These are phyloP conservation scores for Neurospora tetraspora DNA, from an alignment of 495 filamentous ascomycete species.

Conservation along the genomic window DNA sequence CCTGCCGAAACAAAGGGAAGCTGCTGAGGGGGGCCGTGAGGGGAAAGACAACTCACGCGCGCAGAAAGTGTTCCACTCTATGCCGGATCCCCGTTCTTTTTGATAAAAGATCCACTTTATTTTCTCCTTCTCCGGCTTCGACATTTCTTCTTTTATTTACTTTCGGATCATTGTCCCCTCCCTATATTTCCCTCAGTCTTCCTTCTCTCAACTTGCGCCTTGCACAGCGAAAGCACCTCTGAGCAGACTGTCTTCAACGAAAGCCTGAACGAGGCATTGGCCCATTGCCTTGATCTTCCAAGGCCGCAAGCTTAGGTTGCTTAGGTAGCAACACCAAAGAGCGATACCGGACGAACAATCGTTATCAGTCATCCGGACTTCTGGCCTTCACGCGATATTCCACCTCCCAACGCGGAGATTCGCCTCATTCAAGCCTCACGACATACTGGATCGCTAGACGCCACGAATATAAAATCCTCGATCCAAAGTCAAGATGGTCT, in stretches of 20 bases:
- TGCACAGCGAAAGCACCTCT: neutral
- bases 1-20: neutral
- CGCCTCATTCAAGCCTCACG: neutral
- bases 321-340: neutral
- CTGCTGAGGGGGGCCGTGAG: neutral
- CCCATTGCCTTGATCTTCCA: neutral
- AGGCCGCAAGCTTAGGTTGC: neutral
- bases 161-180: neutral
- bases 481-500: slow-evolving; percentile 46
- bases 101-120: neutral
- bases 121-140: neutral
- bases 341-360: neutral
- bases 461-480: neutral
- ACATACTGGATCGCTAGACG: neutral
- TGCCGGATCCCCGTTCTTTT: neutral
- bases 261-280: neutral
- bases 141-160: neutral
- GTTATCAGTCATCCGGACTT: neutral
- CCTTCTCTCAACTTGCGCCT: neutral
- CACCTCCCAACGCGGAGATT: neutral
- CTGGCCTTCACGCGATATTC: neutral
- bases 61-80: neutral
- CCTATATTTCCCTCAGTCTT: neutral
- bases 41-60: neutral
- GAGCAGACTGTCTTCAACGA: neutral